phyloP scores from a whole-genome alignment of 805 yeast species.

The Ogataea ramenticola region DNA sequence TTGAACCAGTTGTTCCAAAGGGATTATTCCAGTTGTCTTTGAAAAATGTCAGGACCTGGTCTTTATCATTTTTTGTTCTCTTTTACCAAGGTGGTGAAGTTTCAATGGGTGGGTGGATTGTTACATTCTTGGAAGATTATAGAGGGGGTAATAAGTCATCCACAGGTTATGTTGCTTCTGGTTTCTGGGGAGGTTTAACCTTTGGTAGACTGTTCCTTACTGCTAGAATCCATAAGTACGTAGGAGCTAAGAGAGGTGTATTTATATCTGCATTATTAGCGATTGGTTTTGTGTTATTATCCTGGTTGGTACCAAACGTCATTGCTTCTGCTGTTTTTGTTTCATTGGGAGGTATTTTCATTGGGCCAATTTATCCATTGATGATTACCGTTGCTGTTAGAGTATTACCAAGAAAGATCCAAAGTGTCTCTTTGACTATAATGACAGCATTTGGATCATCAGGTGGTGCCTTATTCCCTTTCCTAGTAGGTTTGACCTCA shows the following conservation, averaged over 20 bases:
- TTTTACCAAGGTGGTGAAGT: slow-evolving; percentile 67
- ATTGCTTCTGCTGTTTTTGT: slow-evolving; percentile 39
- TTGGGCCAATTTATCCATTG: slow-evolving; percentile 63
- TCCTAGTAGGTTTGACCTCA: slow-evolving; percentile 42
- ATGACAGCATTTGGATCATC: slow-evolving; percentile 50
- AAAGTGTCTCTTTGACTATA: slow-evolving; percentile 41
- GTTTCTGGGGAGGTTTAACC: slow-evolving; percentile 69
- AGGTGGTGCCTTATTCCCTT: slow-evolving; percentile 53
- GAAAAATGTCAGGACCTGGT: slow-evolving; percentile 34
- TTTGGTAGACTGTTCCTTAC: slow-evolving; percentile 52
- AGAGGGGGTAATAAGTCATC: slow-evolving; percentile 38
- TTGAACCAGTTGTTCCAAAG: slow-evolving; percentile 17
- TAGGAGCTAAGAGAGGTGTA: slow-evolving; percentile 42
- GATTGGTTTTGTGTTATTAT: slow-evolving; percentile 30
- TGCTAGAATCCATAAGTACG: slow-evolving; percentile 25
- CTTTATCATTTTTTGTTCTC: slow-evolving; percentile 46
- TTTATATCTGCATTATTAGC: slow-evolving; percentile 27
- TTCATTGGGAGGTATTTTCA: slow-evolving; percentile 47
- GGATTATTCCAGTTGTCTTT: slow-evolving; percentile 32
- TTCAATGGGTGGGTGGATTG: slow-evolving; percentile 64
- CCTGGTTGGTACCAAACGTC: slow-evolving; percentile 42
- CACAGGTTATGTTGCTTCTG: slow-evolving; percentile 60
- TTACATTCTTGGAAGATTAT: slow-evolving; percentile 51
- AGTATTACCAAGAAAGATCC: slow-evolving; percentile 44
- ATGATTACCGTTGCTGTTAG: slow-evolving; percentile 37